Evolutionary conservation across 345 rosid species (phyloP).

Genomic region (Eucalyptus camaldulensis): DNA sequence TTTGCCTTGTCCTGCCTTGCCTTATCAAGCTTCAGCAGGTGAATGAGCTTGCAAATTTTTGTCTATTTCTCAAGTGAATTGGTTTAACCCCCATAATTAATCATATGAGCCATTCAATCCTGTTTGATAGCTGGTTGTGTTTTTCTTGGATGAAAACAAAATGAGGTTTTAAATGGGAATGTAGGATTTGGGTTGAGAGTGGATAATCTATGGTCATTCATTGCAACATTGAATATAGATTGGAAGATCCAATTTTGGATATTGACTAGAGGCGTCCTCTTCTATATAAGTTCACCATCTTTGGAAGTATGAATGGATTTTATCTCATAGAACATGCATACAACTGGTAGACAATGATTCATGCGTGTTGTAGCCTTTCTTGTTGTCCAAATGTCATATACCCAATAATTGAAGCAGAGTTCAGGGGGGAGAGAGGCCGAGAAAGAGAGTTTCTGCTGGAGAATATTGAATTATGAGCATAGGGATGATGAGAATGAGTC

Average conservation of each 20-base stretch:
- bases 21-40: slow-evolving; percentile 86
- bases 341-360: not conserved
- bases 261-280: not conserved
- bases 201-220: not conserved
- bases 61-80: not conserved
- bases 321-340: not conserved
- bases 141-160: not conserved
- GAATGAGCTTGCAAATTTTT: not conserved
- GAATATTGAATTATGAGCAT: not conserved
- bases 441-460: not conserved
- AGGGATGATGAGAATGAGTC: not conserved
- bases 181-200: not conserved
- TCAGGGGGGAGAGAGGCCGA: not conserved
- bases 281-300: not conserved
- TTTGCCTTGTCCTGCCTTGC: slow-evolving; percentile 92
- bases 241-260: not conserved
- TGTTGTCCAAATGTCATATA: not conserved
- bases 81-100: not conserved
- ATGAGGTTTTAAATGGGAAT: not conserved
- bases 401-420: not conserved
- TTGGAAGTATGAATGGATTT: not conserved
- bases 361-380: not conserved
- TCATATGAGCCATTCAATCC: not conserved
- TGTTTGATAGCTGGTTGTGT: not conserved
- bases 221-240: not conserved